A percentile compares a stretch with the other conserved stretches of the same genome.
phyloP scores from a whole-genome alignment of 2,329 filamentous ascomycete genomes.

The Nothophoma quercina region DNA sequence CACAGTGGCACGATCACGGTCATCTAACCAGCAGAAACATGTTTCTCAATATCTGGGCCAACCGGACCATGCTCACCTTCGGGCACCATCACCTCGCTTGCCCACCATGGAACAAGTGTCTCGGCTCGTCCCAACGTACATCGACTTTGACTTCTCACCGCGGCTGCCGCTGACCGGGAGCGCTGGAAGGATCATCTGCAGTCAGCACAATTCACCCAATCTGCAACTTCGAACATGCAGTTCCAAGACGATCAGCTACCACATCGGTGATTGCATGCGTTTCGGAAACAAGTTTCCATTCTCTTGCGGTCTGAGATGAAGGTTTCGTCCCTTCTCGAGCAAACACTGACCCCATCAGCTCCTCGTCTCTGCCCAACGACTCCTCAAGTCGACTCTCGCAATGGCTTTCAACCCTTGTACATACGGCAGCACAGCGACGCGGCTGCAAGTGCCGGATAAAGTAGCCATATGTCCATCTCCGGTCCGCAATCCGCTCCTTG shows the following conservation, averaged over 20 bases:
- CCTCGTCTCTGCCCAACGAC: not conserved
- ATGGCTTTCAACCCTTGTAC: not conserved
- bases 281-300: not conserved
- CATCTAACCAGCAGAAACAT: not conserved
- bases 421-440: not conserved
- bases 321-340: not conserved
- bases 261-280: not conserved
- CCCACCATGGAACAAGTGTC: not conserved
- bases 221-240: not conserved
- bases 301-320: not conserved
- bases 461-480: not conserved
- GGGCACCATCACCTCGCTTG: not conserved
- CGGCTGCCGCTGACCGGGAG: slow-evolving; percentile 5
- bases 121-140: not conserved
- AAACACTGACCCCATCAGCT: not conserved
- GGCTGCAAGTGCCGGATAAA: not conserved
- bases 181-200: slow-evolving; percentile 4
- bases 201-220: slow-evolving; percentile 9
- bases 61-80: not conserved
- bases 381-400: not conserved
- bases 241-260: not conserved
- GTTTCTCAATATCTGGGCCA: not conserved
- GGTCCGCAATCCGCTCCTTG: not conserved
- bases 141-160: slow-evolving; percentile 1
- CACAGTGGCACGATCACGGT: not conserved